Percentiles rank a stretch among this genome's conserved stretches.
Conservation (phyloP, 2,329 filamentous ascomycete species). For the Leptographium wingfieldii region DNA sequence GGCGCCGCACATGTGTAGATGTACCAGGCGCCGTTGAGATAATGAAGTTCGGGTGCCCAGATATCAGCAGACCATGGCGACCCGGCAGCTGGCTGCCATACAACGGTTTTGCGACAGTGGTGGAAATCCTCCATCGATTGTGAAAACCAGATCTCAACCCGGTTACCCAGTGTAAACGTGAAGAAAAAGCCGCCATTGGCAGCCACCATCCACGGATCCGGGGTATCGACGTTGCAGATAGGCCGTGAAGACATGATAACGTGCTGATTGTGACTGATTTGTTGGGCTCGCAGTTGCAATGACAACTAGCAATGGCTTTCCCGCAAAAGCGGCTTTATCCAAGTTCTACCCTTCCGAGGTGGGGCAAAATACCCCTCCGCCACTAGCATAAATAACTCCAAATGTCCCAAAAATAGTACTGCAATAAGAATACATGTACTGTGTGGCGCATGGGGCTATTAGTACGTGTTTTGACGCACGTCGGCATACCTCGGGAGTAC, state of each 20-base stretch:
- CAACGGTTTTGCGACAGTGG: conserved; percentile 14
- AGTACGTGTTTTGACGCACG: too few relatives aligned
- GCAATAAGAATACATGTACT: too few relatives aligned
- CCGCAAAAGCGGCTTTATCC: background rate
- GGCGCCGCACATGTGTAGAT: conserved; percentile 24
- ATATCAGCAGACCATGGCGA: conserved; percentile 30
- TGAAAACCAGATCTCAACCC: conserved; percentile 23
- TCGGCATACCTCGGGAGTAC: too few relatives aligned
- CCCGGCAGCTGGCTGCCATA: conserved; percentile 26
- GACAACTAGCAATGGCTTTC: background rate
- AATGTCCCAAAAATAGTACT: too few relatives aligned
- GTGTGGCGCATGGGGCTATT: too few relatives aligned
- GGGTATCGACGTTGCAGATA: conserved; percentile 18
- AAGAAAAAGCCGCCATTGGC: conserved; percentile 14
- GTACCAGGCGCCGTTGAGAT: conserved; percentile 37
- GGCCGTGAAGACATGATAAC: conserved; percentile 17
- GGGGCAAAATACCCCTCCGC: background rate
- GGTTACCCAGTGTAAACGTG: conserved; percentile 19
- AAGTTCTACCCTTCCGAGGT: background rate
- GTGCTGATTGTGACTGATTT: background rate
- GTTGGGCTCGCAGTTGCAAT: background rate
- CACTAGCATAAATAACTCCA: too few relatives aligned
- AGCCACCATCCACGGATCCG: conserved; percentile 20
- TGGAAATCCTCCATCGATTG: conserved; percentile 19
- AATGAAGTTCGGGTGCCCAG: conserved; percentile 44